Base-by-base conservation (phyloP, 1,284 basidiomycete genomes). In the Earliella scabrosa region DNA sequence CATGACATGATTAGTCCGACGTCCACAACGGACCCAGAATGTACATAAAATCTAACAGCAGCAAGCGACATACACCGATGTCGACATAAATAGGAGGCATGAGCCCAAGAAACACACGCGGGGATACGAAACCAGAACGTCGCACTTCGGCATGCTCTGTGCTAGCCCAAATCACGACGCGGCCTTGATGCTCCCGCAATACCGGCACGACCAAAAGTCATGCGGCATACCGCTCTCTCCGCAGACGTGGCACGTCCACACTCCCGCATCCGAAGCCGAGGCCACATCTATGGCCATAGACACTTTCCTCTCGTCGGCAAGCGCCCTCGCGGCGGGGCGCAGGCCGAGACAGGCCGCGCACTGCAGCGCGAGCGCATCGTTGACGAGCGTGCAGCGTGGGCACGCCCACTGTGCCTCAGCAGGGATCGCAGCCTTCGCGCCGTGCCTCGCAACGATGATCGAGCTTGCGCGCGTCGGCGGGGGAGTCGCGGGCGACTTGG, bases 241-340 rank as follows among this genome's bases (percentile, higher is more conserved):
- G 58, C 92, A 94, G n/a, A 75, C 74, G 14, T 77, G 71, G 67
- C 92, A 94, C 18, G 75, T 77, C 91, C 92, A 94, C n/a, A 2
- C 81, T 81, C 18, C 72, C 70, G 14, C 32, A 11, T 67, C 58
- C 14, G 68, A 8, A n/a, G n/a, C n/a, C n/a, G n/a, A n/a, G n/a
- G n/a, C n/a, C n/a, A n/a, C n/a, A n/a, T n/a, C n/a, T n/a, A n/a
- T n/a, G n/a, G n/a, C n/a, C n/a, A n/a, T n/a, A n/a, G n/a, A n/a
- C n/a, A n/a, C n/a, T n/a, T n/a, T n/a, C n/a, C n/a, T n/a, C n/a
- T n/a, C n/a, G n/a, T n/a, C n/a, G n/a, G n/a, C n/a, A n/a, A n/a
- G n/a, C n/a, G n/a, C n/a, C n/a, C n/a, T n/a, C n/a, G n/a, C n/a
- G n/a, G n/a, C 23, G 16, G 87, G 86, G 35, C 82, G 82, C 23